Conservation (phyloP, 1,284 basidiomycete species). For the Cryptococcus wingfieldii region DNA sequence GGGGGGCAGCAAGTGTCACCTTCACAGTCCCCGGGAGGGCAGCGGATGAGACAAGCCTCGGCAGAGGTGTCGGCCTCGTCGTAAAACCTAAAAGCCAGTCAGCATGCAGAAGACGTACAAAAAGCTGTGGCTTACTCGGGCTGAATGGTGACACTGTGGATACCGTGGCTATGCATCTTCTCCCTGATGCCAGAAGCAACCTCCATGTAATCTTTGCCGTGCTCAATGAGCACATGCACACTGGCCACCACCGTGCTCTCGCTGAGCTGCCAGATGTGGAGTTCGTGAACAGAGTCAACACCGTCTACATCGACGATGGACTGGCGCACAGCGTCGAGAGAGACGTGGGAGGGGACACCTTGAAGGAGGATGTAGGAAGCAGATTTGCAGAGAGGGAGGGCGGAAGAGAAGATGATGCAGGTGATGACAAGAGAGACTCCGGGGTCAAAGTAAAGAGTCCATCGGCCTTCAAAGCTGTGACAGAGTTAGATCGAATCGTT, state of each 20-base stretch:
- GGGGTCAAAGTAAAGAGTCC: slow-evolving; percentile 89
- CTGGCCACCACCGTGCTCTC: slow-evolving; percentile 89
- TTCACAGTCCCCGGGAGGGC: slow-evolving; percentile 48
- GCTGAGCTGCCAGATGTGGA: slow-evolving; percentile 94
- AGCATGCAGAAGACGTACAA: not conserved
- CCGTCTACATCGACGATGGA: slow-evolving; percentile 78
- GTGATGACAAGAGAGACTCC: slow-evolving; percentile 92
- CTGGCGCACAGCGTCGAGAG: slow-evolving; percentile 76
- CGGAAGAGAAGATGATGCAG: slow-evolving; percentile 92
- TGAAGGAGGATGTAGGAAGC: slow-evolving; percentile 97
- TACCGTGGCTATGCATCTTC: slow-evolving; percentile 80
- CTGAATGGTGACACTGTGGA: slow-evolving; percentile 87
- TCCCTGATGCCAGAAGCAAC: slow-evolving; percentile 79
- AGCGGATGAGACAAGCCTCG: slow-evolving; percentile 45
- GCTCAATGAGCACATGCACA: slow-evolving; percentile 85
- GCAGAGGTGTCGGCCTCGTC: slow-evolving; percentile 6
- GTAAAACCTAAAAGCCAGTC: slow-evolving; percentile 14
- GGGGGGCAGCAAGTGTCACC: slow-evolving; percentile 49
- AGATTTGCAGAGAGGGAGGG: slow-evolving; percentile 86
- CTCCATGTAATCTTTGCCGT: slow-evolving; percentile 78
- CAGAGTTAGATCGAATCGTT: not conserved
- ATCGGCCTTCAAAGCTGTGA: slow-evolving; percentile 38
- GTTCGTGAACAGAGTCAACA: slow-evolving; percentile 86
- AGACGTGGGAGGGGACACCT: slow-evolving; percentile 84
- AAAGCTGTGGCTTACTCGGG: slow-evolving; percentile 37